Conservation (phyloP, 441 rosid species). For the Caryocar brasiliense region DNA sequence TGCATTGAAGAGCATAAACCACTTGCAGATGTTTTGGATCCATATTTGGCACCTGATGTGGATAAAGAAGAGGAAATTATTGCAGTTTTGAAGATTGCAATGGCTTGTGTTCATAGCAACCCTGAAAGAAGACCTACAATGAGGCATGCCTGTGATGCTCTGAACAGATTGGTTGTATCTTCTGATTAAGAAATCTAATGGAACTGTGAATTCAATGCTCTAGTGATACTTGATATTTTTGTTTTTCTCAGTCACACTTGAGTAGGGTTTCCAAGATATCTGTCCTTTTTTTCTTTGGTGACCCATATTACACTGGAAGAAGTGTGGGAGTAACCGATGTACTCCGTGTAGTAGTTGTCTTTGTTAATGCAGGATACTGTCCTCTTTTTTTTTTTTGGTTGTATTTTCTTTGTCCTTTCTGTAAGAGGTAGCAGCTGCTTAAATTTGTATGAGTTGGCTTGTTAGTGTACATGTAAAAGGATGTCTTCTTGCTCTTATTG, state of each 20-base stretch:
- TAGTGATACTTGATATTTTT: neutral
- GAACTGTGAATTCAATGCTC: neutral
- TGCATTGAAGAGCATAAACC: constrained; percentile 91
- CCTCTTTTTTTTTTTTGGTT: too few relatives aligned
- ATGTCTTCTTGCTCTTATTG: constrained; percentile 10
- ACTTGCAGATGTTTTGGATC: constrained; percentile 71
- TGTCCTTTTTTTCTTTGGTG: too few relatives aligned
- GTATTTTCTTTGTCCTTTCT: constrained; percentile 3
- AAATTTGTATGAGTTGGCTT: constrained; percentile 7
- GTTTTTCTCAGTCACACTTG: neutral
- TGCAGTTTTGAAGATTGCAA: constrained; percentile 63
- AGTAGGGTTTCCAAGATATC: neutral
- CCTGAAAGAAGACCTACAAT: constrained; percentile 82
- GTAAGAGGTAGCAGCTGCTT: neutral
- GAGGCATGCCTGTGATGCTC: constrained; percentile 59
- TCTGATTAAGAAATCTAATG: constrained; percentile 24
- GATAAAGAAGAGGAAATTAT: constrained; percentile 83
- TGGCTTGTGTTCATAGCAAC: constrained; percentile 65
- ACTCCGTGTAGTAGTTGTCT: constrained; percentile 2
- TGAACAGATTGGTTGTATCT: constrained; percentile 38
- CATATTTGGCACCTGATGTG: constrained; percentile 50
- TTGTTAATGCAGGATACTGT: constrained; percentile 14
- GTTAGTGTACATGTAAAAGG: constrained; percentile 9
- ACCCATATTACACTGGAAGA: neutral
- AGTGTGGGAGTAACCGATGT: neutral